Evolutionary conservation across 306 rosid species (phyloP).

Genomic region (Glycine soja): DNA sequence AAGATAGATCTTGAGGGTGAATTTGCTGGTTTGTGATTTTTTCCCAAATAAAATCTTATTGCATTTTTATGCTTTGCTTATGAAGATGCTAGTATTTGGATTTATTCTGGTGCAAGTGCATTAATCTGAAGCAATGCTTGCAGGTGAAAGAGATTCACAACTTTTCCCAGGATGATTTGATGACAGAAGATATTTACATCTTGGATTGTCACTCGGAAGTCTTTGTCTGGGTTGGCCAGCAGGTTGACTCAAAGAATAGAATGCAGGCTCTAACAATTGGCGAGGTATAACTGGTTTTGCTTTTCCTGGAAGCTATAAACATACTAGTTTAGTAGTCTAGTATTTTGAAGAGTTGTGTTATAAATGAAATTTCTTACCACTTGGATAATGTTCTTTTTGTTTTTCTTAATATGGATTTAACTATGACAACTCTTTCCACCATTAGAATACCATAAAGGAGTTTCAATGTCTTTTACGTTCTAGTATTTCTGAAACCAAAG

Average conservation of each 20-base stretch:
- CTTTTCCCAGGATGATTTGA: slow-evolving; percentile 96
- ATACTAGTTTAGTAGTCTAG: slow-evolving; percentile 32
- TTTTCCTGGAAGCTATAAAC: slow-evolving; percentile 43
- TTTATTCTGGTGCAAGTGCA: slow-evolving; percentile 42
- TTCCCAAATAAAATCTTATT: slow-evolving; percentile 13
- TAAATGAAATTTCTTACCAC: slow-evolving; percentile 15
- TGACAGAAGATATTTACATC: slow-evolving; percentile 93
- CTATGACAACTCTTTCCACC: slow-evolving; percentile 26
- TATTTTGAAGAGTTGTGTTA: slow-evolving; percentile 12
- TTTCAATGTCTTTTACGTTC: slow-evolving; percentile 24
- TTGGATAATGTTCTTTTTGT: background rate
- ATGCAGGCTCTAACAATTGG: slow-evolving; percentile 82
- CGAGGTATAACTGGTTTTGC: slow-evolving; percentile 72
- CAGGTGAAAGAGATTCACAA: slow-evolving; percentile 92
- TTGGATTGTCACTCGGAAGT: slow-evolving; percentile 85
- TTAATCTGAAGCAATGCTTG: slow-evolving; percentile 52
- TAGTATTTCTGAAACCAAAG: slow-evolving; percentile 39
- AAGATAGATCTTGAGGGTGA: too few species aligned
- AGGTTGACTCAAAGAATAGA: slow-evolving; percentile 73
- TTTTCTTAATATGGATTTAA: slow-evolving; percentile 29
- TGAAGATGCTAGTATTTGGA: slow-evolving; percentile 18
- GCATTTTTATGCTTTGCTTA: slow-evolving; percentile 28
- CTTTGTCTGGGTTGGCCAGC: slow-evolving; percentile 96
- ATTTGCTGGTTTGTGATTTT: background rate
- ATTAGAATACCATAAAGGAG: slow-evolving; percentile 8